Evolutionary conservation across 306 rosid species (phyloP).

Genomic region (Senna tora): DNA sequence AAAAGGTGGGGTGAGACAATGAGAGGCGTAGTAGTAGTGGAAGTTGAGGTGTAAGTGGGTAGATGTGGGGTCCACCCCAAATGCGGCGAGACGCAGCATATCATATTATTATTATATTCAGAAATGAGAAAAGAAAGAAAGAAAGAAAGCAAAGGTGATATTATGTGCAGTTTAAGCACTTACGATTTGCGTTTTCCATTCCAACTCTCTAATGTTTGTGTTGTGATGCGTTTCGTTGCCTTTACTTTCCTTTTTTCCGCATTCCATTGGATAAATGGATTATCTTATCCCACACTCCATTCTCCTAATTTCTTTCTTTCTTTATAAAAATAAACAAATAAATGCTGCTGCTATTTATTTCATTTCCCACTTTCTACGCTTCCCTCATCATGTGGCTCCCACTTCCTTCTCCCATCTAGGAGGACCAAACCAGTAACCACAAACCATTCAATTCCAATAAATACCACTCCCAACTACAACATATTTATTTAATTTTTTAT

Average conservation of each 20-base stretch:
- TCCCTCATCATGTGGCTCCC: background rate
- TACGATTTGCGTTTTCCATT: slow-evolving; percentile 27
- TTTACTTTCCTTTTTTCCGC: background rate
- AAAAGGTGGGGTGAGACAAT: slow-evolving; percentile 30
- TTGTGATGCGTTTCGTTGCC: too few species aligned
- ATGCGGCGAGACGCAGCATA: slow-evolving; percentile 84
- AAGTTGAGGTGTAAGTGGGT: slow-evolving; percentile 54
- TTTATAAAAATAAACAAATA: too few species aligned
- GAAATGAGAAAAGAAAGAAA: too few species aligned
- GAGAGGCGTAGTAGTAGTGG: slow-evolving; percentile 47
- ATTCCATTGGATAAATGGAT: background rate
- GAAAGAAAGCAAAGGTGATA: background rate
- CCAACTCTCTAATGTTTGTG: background rate
- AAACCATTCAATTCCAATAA: too few species aligned
- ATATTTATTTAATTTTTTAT: too few species aligned
- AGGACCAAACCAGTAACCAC: too few species aligned
- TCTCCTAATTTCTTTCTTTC: too few species aligned
- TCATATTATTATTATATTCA: too few species aligned
- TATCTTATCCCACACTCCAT: too few species aligned
- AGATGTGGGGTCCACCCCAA: slow-evolving; percentile 52
- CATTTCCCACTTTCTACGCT: too few species aligned
- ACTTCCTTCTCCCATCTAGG: background rate
- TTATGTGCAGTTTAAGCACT: slow-evolving; percentile 15
- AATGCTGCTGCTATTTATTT: too few species aligned
- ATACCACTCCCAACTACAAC: too few species aligned